Conservation (phyloP, 345 rosid genomes). For the Acer campestre region DNA sequence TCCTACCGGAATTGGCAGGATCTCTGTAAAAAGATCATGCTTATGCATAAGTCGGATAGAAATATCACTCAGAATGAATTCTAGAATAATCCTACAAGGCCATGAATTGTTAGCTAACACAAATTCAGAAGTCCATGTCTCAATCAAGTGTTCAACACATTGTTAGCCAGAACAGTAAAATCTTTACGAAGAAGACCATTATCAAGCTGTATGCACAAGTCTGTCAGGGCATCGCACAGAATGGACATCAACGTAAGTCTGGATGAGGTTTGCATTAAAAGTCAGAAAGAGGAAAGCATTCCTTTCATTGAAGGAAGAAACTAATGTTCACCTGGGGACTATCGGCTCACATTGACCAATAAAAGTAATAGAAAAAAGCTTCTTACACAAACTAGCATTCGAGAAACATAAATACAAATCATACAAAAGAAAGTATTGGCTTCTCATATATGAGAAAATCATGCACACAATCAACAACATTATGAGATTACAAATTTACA, state of each 20-base stretch:
- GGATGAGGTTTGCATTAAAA: slow-evolving; percentile 12
- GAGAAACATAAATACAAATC: slow-evolving; percentile 6
- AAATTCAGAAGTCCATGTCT: slow-evolving; percentile 15
- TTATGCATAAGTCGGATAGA: not conserved
- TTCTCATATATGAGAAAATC: not conserved
- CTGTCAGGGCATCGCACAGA: not conserved
- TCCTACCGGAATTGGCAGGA: not conserved
- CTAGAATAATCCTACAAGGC: too few species aligned
- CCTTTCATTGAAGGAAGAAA: not conserved
- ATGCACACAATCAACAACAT: not conserved
- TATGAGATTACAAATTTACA: not conserved
- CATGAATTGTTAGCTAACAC: slow-evolving; percentile 2
- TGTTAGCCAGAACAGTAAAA: not conserved
- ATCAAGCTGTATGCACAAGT: not conserved
- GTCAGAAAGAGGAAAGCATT: not conserved
- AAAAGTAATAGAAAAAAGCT: not conserved
- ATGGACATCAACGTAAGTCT: slow-evolving; percentile 12
- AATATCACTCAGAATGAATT: not conserved
- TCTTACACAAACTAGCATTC: not conserved
- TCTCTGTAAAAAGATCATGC: slow-evolving; percentile 5
- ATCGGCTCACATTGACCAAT: not conserved
- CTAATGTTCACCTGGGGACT: not conserved
- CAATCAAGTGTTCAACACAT: not conserved
- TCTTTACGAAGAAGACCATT: not conserved
- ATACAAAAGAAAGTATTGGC: not conserved